These are phyloP conservation scores for Xylaria hypoxylon DNA, from an alignment of 2,329 filamentous ascomycete genomes.

Conservation along the genomic window DNA sequence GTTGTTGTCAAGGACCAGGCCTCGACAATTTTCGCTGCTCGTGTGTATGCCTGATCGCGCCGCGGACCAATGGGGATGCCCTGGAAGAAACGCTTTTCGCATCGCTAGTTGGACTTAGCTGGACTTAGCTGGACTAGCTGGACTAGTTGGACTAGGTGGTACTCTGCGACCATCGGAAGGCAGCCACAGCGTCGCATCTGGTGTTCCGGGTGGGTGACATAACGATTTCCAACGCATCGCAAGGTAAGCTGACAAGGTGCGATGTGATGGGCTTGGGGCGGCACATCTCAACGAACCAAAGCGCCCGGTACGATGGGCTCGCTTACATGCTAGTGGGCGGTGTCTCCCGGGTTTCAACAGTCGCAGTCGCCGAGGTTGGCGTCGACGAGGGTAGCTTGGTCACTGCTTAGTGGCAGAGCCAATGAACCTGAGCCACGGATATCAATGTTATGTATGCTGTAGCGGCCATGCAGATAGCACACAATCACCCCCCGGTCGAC, in stretches of 20 bases:
- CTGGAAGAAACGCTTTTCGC: constrained; percentile 24
- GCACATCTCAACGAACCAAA: constrained; percentile 37
- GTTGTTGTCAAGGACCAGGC: constrained; percentile 42
- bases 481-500: constrained; percentile 13
- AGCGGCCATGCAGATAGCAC: constrained; percentile 35
- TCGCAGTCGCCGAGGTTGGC: constrained; percentile 43
- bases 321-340: constrained; percentile 39
- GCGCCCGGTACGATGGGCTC: constrained; percentile 34
- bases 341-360: constrained; percentile 41
- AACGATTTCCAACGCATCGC: constrained; percentile 40
- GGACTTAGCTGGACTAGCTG: too few species aligned
- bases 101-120: constrained; percentile 19
- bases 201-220: constrained; percentile 38
- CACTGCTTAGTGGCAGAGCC: constrained; percentile 36
- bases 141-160: constrained; percentile 20
- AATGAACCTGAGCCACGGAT: constrained; percentile 43
- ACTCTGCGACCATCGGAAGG: constrained; percentile 38
- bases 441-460: constrained; percentile 36
- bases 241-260: constrained; percentile 36
- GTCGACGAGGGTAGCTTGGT: constrained; percentile 34
- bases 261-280: constrained; percentile 36
- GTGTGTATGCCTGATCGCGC: constrained; percentile 24
- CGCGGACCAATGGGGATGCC: constrained; percentile 29
- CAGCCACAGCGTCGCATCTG: constrained; percentile 43
- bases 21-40: constrained; percentile 31